Conservation (phyloP, 306 rosid genomes). For the Castanospermum australe region DNA sequence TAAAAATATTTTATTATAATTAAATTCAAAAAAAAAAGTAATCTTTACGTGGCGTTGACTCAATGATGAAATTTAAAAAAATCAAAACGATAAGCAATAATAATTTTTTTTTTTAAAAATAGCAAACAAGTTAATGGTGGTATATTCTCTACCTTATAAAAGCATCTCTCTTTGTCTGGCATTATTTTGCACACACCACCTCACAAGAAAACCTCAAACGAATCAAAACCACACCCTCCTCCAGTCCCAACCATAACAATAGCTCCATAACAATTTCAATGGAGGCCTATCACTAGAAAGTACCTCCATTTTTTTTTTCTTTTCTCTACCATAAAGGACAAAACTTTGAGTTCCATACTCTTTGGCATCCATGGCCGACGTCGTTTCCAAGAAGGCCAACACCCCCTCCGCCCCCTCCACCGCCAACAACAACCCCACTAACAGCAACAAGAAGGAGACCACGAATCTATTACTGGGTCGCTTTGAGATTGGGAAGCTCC, state of each 20-base stretch:
- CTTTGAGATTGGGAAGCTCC: conserved; percentile 78
- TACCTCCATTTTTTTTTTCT: not conserved
- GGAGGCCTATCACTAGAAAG: not conserved
- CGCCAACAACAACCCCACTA: not conserved
- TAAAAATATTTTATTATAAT: no score
- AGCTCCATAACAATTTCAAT: not conserved
- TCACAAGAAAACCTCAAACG: not conserved
- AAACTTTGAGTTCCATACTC: not conserved
- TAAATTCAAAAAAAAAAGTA: not conserved
- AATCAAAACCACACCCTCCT: conserved; percentile 30
- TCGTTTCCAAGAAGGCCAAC: not conserved
- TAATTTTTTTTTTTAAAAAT: no score
- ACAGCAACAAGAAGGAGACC: conserved; percentile 40
- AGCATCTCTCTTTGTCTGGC: conserved; percentile 12
- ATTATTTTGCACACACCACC: not conserved
- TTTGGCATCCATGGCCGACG: conserved; percentile 48
- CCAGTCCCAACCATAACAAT: not conserved
- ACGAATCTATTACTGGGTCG: conserved; percentile 62
- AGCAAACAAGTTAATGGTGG: not conserved
- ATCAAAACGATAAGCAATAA: not conserved
- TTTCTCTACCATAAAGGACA: not conserved
- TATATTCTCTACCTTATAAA: conserved; percentile 35
- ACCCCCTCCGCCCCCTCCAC: no score
- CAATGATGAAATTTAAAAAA: not conserved
- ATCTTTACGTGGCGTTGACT: conserved; percentile 18